Percentiles rank a stretch among this genome's conserved stretches.
Evolutionary conservation across 2,329 filamentous ascomycete genomes (phyloP).

Genomic region (Pseudogymnoascus sp.): DNA sequence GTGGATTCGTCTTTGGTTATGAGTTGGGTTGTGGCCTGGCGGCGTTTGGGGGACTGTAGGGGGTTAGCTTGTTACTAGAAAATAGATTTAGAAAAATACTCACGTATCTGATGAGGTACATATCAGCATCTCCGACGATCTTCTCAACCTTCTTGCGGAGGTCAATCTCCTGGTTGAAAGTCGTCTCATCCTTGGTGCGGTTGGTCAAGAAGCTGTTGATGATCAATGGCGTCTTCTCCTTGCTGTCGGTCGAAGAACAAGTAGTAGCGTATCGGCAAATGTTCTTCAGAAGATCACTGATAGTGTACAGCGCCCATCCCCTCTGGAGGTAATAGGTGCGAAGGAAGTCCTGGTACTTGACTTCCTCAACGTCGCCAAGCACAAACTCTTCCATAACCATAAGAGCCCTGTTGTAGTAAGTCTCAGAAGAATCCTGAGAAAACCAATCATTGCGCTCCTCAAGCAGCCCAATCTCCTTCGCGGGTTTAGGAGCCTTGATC

Average conservation of each 20-base stretch:
- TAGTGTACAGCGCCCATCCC: conserved; percentile 89
- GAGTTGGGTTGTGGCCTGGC: conserved; percentile 66
- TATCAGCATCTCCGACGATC: conserved; percentile 83
- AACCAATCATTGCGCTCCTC: conserved; percentile 78
- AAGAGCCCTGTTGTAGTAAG: conserved; percentile 80
- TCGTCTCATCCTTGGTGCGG: conserved; percentile 75
- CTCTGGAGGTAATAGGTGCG: conserved; percentile 85
- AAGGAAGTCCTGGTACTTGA: conserved; percentile 80
- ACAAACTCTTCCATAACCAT: conserved; percentile 83
- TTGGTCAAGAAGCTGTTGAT: conserved; percentile 79
- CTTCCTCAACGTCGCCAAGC: conserved; percentile 72
- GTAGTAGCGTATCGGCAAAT: conserved; percentile 72
- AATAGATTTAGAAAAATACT: conserved; percentile 35
- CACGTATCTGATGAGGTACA: conserved; percentile 88
- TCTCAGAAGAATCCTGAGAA: conserved; percentile 49
- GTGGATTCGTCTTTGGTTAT: conserved; percentile 63
- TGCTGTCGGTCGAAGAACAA: conserved; percentile 79
- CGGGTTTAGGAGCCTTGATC: conserved; percentile 69
- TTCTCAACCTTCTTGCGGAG: conserved; percentile 90
- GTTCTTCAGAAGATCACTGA: conserved; percentile 79
- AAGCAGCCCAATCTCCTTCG: conserved; percentile 74
- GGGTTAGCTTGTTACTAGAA: conserved; percentile 28
- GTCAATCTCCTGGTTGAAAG: conserved; percentile 81
- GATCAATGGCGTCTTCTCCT: conserved; percentile 90
- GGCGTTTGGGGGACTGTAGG: conserved; percentile 55